Base-by-base conservation (phyloP, 1,139 yeast genomes). In the Petasospora rhodanensis region DNA sequence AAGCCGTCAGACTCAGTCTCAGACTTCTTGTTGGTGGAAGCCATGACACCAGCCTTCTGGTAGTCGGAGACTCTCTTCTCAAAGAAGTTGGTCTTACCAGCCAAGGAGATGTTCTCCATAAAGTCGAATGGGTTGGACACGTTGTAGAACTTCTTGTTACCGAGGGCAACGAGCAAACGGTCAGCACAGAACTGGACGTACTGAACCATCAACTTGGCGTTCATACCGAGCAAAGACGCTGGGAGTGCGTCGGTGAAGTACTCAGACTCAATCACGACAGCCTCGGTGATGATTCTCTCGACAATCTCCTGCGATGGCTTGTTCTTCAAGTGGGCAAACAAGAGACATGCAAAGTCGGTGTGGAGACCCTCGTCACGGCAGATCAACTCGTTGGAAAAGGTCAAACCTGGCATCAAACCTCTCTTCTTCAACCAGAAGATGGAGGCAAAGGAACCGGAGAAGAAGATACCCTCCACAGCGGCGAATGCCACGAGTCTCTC, bases 11-110 rank as follows among this genome's bases (percentile, higher is more conserved):
- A 53, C 38, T 58, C 61, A 31, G 63, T 53, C 40, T 62, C 70
- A 38, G 52, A 47, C 28, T 57, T 55, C 35, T 58, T 47, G 28
- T 28, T 50, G 31, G 72, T 57, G 31, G 66, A 64, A 37, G 82
- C 87, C 94, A 91, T 91, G 54, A 91, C 98, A 68, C 97, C 97
- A 37, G 97, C 97, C 71, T 91, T 91, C 69, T 91, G 96, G 69
- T 93, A 93, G 64, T 93, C 99, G 41, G 95, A 83, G 43, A 91
- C 98, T 66, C 97, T 83, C 77, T 91, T 91, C 73, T 91, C 99
- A 59, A 91, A 91, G 76, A 93, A 91, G 71, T 91, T 91, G 52
- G 98, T 89, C 76, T 91, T 91, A 64, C 98, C 98, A 40, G 96
- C 93, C 53, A 91, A 76, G 16, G 97, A 87, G 55, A 87, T 87